A percentile compares a stretch with the other conserved stretches of the same genome.
Evolutionary conservation across 441 rosid species (phyloP).

Genomic region (Corymbia calophylla): DNA sequence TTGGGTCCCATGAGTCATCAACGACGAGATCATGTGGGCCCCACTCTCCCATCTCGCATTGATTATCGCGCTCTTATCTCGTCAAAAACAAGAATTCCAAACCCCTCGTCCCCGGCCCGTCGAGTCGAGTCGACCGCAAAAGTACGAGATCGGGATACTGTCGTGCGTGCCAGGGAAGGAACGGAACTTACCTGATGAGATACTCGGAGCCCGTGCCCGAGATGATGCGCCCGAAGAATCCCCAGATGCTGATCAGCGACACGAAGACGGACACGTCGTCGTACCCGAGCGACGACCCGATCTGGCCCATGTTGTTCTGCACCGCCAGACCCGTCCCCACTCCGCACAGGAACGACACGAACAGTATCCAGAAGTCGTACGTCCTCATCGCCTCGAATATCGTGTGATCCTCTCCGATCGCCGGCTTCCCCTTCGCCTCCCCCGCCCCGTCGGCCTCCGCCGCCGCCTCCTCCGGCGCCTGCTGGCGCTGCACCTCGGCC

Average conservation of each 20-base stretch:
- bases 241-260: conserved; percentile 81
- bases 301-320: conserved; percentile 90
- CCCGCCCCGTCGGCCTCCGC: not conserved
- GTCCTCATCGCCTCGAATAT: conserved; percentile 54
- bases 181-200: conserved; percentile 60
- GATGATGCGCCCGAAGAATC: conserved; percentile 77
- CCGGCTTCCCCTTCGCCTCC: conserved; percentile 26
- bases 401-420: conserved; percentile 81
- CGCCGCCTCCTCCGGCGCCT: not conserved
- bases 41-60: not conserved
- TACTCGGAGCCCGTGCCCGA: conserved; percentile 80
- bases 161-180: not conserved
- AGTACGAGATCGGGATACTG: not conserved
- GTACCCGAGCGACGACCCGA: conserved; percentile 83
- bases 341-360: conserved; percentile 77
- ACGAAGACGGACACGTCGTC: conserved; percentile 75
- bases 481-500: not conserved
- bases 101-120: not conserved
- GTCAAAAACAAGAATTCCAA: not conserved
- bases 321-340: conserved; percentile 91
- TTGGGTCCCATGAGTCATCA: not conserved
- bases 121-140: not conserved
- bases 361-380: conserved; percentile 76
- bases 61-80: not conserved
- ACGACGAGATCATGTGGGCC: not conserved